Conservation (phyloP, 1,139 yeast species). For the Trichomonascaceae sp. region DNA sequence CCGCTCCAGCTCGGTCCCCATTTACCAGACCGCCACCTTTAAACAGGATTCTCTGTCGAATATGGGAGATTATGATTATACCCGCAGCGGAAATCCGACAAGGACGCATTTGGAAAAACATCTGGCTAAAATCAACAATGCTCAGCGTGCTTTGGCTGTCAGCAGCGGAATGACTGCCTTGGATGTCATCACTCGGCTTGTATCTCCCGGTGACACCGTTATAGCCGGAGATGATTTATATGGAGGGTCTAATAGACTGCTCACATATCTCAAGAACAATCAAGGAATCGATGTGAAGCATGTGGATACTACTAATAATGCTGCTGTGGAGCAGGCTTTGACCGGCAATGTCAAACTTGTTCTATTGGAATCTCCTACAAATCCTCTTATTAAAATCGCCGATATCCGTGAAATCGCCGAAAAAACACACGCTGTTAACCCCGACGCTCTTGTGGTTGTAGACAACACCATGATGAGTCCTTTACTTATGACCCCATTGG, state of each 20-base stretch:
- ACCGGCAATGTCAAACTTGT: conserved; percentile 61
- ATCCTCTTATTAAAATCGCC: conserved; percentile 82
- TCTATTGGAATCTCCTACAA: conserved; percentile 83
- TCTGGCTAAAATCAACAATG: conserved; percentile 68
- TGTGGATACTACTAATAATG: conserved; percentile 73
- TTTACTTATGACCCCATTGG: conserved; percentile 73
- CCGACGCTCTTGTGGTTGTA: conserved; percentile 70
- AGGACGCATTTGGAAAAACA: conserved; percentile 75
- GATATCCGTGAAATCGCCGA: conserved; percentile 63
- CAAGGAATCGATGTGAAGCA: conserved; percentile 69
- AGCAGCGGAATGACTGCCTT: conserved; percentile 90
- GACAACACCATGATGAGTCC: conserved; percentile 98
- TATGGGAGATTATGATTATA: conserved; percentile 85
- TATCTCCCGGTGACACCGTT: conserved; percentile 74
- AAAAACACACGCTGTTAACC: conserved; percentile 61
- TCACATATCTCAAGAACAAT: conserved; percentile 62
- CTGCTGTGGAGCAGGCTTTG: conserved; percentile 40
- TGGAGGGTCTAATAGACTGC: conserved; percentile 85
- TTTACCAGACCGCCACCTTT: conserved; percentile 90
- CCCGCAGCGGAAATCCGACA: conserved; percentile 93
- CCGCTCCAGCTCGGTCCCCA: conserved; percentile 80
- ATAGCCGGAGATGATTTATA: conserved; percentile 90
- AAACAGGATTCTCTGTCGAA: conserved; percentile 69
- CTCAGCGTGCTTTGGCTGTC: conserved; percentile 69
- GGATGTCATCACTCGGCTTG: conserved; percentile 70